Evolutionary conservation across 2,329 filamentous ascomycete species (phyloP).

Genomic region (Beauveria sp.): DNA sequence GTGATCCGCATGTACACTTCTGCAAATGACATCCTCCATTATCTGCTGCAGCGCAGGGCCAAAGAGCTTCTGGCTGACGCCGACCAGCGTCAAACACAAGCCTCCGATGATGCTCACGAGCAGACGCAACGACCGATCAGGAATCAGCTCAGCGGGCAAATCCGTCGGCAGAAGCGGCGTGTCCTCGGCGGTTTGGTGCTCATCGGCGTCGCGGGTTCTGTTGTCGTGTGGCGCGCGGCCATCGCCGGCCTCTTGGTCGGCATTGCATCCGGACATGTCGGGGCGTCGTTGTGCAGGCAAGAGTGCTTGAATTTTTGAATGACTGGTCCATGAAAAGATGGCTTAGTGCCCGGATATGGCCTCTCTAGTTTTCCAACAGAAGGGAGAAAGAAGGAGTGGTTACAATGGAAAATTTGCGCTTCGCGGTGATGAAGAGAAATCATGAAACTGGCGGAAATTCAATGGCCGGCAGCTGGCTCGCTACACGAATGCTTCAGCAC

Average conservation of each 20-base stretch:
- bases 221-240: background rate
- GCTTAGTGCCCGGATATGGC: too few species aligned
- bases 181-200: constrained; percentile 2
- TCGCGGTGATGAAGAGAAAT: too few species aligned
- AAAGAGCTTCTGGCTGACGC: constrained; percentile 31
- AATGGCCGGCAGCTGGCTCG: too few species aligned
- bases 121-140: constrained; percentile 21
- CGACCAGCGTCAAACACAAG: constrained; percentile 34
- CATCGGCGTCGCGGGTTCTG: background rate
- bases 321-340: too few species aligned
- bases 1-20: constrained; percentile 36
- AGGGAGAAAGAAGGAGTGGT: too few species aligned
- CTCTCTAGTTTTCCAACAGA: too few species aligned
- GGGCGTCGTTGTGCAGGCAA: background rate
- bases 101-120: constrained; percentile 27
- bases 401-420: too few species aligned
- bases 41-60: constrained; percentile 40
- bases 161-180: constrained; percentile 15
- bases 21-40: constrained; percentile 47
- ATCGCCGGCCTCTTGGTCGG: background rate
- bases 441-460: too few species aligned
- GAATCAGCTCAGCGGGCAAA: constrained; percentile 14
- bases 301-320: too few species aligned
- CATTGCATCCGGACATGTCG: background rate
- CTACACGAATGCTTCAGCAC: background rate